Evolutionary conservation across 768 basidiomycete species (phyloP).

Genomic region (Hericium coralloides): DNA sequence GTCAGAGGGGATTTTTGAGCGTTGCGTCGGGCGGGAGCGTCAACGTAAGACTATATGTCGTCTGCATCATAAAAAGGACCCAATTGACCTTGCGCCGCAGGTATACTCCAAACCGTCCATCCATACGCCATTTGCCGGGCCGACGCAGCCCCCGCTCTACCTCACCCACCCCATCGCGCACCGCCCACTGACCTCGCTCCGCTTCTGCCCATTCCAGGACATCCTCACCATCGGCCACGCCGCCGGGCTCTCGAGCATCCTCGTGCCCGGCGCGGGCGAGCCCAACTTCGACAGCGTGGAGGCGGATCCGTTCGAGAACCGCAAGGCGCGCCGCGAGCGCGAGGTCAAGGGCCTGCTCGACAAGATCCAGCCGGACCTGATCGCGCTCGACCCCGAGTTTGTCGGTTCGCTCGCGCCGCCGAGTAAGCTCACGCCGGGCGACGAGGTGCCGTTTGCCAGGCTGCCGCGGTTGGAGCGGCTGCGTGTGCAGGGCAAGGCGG

Average conservation of each 20-base stretch:
- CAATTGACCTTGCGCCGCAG: constrained; percentile 27
- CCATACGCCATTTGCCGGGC: constrained; percentile 39
- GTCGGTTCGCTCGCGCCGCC: constrained; percentile 61
- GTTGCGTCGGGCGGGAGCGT: constrained; percentile 79
- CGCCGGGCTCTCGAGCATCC: constrained; percentile 71
- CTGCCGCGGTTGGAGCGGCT: constrained; percentile 73
- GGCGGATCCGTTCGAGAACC: constrained; percentile 91
- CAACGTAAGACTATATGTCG: constrained; percentile 44
- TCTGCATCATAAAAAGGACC: neutral
- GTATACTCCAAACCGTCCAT: constrained; percentile 67
- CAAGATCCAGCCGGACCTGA: constrained; percentile 90
- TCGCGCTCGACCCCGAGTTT: constrained; percentile 73
- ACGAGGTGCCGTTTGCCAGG: constrained; percentile 53
- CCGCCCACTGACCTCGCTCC: constrained; percentile 62
- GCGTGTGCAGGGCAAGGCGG: constrained; percentile 63
- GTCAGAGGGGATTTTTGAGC: constrained; percentile 73
- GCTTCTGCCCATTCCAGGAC: constrained; percentile 90
- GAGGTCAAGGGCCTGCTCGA: constrained; percentile 89
- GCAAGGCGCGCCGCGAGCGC: constrained; percentile 71
- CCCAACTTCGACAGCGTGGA: constrained; percentile 91
- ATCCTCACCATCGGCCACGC: constrained; percentile 72
- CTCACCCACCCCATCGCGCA: constrained; percentile 80
- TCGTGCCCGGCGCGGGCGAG: constrained; percentile 90
- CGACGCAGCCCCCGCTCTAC: constrained; percentile 70
- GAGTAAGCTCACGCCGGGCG: constrained; percentile 45